Evolutionary conservation across 1,139 yeast genomes (phyloP), one percentile per base, ranked within the genome.

Genomic region (Pichia kudriavzevii): DNA sequence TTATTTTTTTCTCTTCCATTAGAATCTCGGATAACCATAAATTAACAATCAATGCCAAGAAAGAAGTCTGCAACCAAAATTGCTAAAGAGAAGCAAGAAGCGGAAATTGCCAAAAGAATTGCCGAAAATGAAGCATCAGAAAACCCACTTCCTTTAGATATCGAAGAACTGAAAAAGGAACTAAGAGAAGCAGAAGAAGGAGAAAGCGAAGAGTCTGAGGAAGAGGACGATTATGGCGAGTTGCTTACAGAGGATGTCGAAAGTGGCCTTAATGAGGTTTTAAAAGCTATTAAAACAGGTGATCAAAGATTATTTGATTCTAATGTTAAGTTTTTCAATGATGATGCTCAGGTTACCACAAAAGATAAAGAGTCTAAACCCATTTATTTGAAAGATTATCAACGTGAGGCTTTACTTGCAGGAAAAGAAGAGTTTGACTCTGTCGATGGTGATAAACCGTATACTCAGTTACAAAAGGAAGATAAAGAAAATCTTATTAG

Each of bases 211-310:
- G 57, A 64, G 5, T 61, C 66, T 2, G 96, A 85, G 55, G 91
- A 79, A 5, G 99, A 93, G 59, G 99, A 93, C 53, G 96, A 88
- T 43, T 80, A 59, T 49, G 99, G 96, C 31, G 95, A 85, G 26
- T 64, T 91, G 40, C 67, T 84, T 36, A 91, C 97, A 0, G 87
- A 76, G 32, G 87, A 82, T 37, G 84, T 93, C 7, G 96, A 93
- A 46, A 59, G 67, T 13, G 94, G 94, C 9, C 79, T 93, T 47
- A 66, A 72, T 38, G 67, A 76, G 34, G 95, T 91, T 2, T 59
- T 93, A 38, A 55, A 63, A 17, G 79, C 95, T 0, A 72, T 93
- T 43, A 75, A 72, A 51, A 66, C 67, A 7, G 76, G 82, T 39
- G 91, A 91, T 34, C 68, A 71, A 46, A 54, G 64, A 23, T 62